Base-by-base conservation (phyloP, 495 filamentous ascomycete species). In the Hyaloscypha bicolor region DNA sequence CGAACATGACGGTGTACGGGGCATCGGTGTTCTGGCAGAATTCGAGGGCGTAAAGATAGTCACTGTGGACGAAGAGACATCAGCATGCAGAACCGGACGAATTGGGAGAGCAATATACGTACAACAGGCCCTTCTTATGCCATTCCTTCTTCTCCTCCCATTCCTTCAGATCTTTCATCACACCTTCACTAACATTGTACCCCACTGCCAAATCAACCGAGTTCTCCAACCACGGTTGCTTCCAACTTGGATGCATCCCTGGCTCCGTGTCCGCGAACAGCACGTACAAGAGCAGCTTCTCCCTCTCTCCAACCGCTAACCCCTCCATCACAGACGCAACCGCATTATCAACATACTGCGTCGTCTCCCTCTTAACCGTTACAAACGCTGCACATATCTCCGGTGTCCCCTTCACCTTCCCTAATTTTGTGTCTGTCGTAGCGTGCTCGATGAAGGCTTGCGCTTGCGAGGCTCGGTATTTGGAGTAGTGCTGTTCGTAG, bases 1-100 rank as follows among this genome's bases (percentile, higher is more conserved):
- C 82, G 52, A 83, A 86, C 9, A 85, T 74, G 0, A 75, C 76
- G 21, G 80, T 79, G 60, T 82, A 83, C 4, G 78, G 76, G 19
- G 80, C 77, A 9, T 73, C 63, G 3, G 77, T 78, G 11, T 74
- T 30, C 29, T 77, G 63, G 64, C 81, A 85, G 22, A 66, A 73
- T 52, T 77, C 70, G 8, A 83, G 56, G 2, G 77, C 75, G 68
- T 83, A 82, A 16, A 78, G 68, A 48, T 83, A 85, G 64, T 83
- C 81, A 65, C 76, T 67, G 9, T 3, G 21, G n/a, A 32, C 4
- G 2, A 45, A n/a, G 6, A 58, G 33, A 5, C 14, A 48, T 62
- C 9, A 62, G 60, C 22, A 33, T 9, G 9, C 9, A 37, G 33
- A 37, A 37, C 9, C 9, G 33, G 33, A 37, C 5, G 33, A 9